A percentile compares a stretch with the other conserved stretches of the same genome.
These are phyloP conservation scores for Chlamydomonas sp. DNA, from an alignment of 139 green algal species.

Conservation along the genomic window DNA sequence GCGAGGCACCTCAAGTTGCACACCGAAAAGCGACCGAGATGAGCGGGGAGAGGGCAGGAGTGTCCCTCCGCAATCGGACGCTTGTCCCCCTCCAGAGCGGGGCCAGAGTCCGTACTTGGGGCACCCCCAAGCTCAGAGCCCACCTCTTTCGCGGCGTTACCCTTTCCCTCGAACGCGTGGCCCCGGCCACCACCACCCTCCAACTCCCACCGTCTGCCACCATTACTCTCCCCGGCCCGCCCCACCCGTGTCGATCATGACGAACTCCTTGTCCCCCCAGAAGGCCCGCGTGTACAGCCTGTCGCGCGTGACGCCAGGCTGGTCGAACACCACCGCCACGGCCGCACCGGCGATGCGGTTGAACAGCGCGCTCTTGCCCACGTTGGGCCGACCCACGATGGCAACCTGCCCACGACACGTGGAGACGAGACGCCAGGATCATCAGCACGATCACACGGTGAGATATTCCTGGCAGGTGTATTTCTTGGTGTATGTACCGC, in stretches of 20 bases:
- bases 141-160: too few species aligned
- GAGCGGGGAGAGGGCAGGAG: too few species aligned
- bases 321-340: constrained; percentile 95
- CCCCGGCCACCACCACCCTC: not conserved
- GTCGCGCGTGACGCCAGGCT: constrained; percentile 93
- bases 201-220: not conserved
- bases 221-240: not conserved
- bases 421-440: too few species aligned
- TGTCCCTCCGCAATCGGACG: not conserved
- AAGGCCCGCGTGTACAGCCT: constrained; percentile 90
- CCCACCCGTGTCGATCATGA: constrained; percentile 95
- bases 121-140: too few species aligned
- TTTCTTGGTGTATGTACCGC: too few species aligned
- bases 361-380: constrained; percentile 97
- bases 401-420: constrained; percentile 47
- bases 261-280: constrained; percentile 93
- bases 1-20: too few species aligned
- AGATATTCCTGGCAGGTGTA: too few species aligned
- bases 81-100: not conserved
- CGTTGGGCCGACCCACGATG: constrained; percentile 95
- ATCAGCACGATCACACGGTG: too few species aligned
- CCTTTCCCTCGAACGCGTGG: too few species aligned
- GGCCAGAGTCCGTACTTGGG: not conserved
- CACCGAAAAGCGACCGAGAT: too few species aligned
- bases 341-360: constrained; percentile 88